Conservation (phyloP, 2,329 filamentous ascomycete genomes). For the Trichoderma breve region DNA sequence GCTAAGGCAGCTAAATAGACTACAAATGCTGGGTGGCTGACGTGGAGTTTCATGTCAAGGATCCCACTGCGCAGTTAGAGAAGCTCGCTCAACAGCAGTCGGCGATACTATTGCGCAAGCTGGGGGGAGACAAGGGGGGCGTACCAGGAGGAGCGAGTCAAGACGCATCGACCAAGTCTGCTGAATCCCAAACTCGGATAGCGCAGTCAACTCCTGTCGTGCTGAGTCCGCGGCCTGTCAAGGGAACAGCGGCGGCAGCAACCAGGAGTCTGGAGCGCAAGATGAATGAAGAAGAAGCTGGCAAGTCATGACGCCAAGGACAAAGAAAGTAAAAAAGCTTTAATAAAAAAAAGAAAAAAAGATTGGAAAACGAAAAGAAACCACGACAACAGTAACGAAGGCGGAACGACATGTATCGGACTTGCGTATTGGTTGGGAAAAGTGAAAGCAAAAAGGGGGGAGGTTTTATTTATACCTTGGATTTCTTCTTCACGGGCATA, state of each 20-base stretch:
- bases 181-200: conserved; percentile 30
- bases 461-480: conserved; percentile 6
- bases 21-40: conserved; percentile 57
- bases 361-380: conserved; percentile 3
- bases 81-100: conserved; percentile 67
- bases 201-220: conserved; percentile 30
- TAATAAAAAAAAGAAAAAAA: not conserved
- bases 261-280: conserved; percentile 37
- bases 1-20: conserved; percentile 46
- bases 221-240: conserved; percentile 44
- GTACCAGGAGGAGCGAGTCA: conserved; percentile 32
- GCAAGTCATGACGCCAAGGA: not conserved
- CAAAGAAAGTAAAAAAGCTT: not conserved
- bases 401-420: not conserved
- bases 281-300: conserved; percentile 23
- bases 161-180: conserved; percentile 47
- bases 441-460: not conserved
- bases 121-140: conserved; percentile 39
- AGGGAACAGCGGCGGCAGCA: conserved; percentile 32
- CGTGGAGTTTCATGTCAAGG: conserved; percentile 54
- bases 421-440: conserved; percentile 7
- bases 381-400: conserved; percentile 10
- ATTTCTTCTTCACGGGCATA: conserved; percentile 10
- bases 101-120: conserved; percentile 56
- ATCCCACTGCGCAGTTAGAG: conserved; percentile 67